Conservation (phyloP, 2,329 filamentous ascomycete species). For the Esteya vermicola region DNA sequence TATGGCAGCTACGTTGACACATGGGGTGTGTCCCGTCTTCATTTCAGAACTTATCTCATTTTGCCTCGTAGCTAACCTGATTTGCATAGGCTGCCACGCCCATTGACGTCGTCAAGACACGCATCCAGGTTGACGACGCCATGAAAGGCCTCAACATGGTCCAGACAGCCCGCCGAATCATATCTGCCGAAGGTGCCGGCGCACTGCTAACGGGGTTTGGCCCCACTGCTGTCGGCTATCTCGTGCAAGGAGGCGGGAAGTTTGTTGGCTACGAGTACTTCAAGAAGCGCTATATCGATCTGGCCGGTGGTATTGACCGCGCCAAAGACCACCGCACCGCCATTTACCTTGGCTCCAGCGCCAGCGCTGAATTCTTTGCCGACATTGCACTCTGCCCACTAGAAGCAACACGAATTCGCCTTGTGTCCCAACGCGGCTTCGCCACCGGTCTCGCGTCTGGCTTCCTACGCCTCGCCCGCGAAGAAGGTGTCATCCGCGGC, state of each 20-base stretch:
- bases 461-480: conserved; percentile 60
- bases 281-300: conserved; percentile 73
- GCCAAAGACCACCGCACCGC: conserved; percentile 31
- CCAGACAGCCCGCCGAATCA: conserved; percentile 63
- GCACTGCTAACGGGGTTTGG: conserved; percentile 74
- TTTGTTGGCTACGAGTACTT: conserved; percentile 91
- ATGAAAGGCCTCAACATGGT: conserved; percentile 78
- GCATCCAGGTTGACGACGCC: conserved; percentile 76
- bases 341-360: conserved; percentile 61
- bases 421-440: conserved; percentile 70
- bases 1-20: conserved; percentile 35
- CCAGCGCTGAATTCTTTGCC: conserved; percentile 55
- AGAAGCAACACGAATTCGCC: conserved; percentile 65
- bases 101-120: conserved; percentile 69
- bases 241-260: conserved; percentile 81
- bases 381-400: conserved; percentile 81
- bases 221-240: conserved; percentile 75
- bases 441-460: conserved; percentile 57
- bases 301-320: conserved; percentile 38
- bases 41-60: not conserved
- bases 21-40: conserved; percentile 29
- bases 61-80: not conserved
- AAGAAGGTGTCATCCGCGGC: conserved; percentile 62
- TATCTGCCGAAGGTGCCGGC: conserved; percentile 63
- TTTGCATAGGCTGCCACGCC: conserved; percentile 32